These are phyloP conservation scores for Erodium moschatum DNA, from an alignment of 441 rosid genomes.

Conservation along the genomic window DNA sequence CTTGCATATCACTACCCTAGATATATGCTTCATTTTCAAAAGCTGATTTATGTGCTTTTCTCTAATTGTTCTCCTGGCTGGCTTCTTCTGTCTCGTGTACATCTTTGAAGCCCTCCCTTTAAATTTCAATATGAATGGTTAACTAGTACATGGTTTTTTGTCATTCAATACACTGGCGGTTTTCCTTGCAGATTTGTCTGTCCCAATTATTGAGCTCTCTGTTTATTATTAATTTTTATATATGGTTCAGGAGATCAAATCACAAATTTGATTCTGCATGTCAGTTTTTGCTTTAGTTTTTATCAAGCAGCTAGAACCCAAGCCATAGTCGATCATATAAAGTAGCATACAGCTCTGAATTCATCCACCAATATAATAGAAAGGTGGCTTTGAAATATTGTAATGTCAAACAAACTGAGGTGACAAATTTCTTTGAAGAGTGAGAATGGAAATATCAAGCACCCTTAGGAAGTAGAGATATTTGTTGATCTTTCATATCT, in stretches of 20 bases:
- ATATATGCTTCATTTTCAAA: background rate
- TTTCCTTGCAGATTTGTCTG: background rate
- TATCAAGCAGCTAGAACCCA: background rate
- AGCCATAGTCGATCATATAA: background rate
- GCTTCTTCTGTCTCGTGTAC: background rate
- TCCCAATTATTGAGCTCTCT: background rate
- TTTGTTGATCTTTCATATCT: background rate
- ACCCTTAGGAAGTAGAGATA: background rate
- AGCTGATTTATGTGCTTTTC: no score
- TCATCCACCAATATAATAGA: constrained; percentile 1
- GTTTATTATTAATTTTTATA: background rate
- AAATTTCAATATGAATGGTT: constrained; percentile 4
- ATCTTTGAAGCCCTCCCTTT: background rate
- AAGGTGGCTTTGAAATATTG: background rate
- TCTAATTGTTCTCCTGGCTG: no score
- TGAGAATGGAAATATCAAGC: background rate
- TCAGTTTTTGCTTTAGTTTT: background rate
- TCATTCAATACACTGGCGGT: background rate
- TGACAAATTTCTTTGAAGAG: background rate
- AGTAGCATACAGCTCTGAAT: background rate
- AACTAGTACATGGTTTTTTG: background rate
- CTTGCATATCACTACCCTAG: background rate
- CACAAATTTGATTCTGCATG: background rate
- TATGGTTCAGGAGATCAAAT: background rate
- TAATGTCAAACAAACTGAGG: background rate